Conservation (phyloP, 495 filamentous ascomycete genomes). For the Aspergillus ellipticus region DNA sequence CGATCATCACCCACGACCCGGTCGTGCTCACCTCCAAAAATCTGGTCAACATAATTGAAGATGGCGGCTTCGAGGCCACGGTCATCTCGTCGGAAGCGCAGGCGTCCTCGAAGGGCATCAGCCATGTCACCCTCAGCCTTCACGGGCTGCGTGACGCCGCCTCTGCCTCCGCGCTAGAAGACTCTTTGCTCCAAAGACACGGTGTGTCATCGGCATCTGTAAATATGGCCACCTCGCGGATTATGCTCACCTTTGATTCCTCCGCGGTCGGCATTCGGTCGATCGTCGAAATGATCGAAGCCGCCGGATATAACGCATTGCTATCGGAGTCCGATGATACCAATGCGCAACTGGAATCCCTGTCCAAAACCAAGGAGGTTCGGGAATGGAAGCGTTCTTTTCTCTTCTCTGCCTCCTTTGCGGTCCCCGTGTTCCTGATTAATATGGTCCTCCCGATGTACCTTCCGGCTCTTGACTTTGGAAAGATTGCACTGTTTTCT, state of each 20-base stretch:
- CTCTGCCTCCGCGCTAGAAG: conserved; percentile 68
- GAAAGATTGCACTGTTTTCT: conserved; percentile 56
- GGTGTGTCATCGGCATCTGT: conserved; percentile 74
- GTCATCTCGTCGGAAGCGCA: conserved; percentile 54
- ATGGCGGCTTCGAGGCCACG: conserved; percentile 83
- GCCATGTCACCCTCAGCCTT: conserved; percentile 69
- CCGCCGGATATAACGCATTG: conserved; percentile 77
- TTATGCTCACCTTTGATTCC: conserved; percentile 67
- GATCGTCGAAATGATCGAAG: conserved; percentile 79
- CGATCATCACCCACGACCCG: conserved; percentile 82
- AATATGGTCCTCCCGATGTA: conserved; percentile 89
- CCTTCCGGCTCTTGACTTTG: conserved; percentile 68
- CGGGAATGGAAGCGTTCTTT: conserved; percentile 86
- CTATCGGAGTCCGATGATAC: conserved; percentile 90
- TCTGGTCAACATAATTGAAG: conserved; percentile 64
- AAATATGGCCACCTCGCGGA: conserved; percentile 61
- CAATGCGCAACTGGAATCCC: conserved; percentile 91
- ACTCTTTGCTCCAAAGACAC: conserved; percentile 56
- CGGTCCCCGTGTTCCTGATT: conserved; percentile 86
- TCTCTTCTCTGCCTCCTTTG: conserved; percentile 69
- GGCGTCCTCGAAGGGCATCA: conserved; percentile 29
- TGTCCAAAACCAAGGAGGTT: conserved; percentile 95
- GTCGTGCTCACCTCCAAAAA: conserved; percentile 60
- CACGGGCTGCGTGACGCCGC: conserved; percentile 72
- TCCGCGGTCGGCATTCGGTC: conserved; percentile 70